Percentiles rank a stretch among this genome's conserved stretches.
These are phyloP conservation scores for Isatis lusitanica DNA, from an alignment of 441 rosid genomes.

Conservation along the genomic window DNA sequence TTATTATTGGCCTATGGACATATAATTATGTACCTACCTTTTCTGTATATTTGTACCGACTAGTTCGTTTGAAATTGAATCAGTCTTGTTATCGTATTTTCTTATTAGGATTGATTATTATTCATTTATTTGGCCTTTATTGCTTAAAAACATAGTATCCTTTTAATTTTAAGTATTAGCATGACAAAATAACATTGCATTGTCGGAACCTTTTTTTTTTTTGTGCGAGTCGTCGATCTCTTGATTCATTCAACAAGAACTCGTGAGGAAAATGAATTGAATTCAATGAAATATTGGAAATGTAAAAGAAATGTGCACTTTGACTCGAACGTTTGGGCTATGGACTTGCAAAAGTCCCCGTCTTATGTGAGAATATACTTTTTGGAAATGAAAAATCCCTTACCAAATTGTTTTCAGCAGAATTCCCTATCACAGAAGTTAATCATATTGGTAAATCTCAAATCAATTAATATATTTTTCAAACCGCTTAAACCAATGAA, in stretches of 20 bases:
- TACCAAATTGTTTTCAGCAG: neutral
- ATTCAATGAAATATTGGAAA: neutral
- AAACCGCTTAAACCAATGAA: neutral
- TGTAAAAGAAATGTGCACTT: slow-evolving; percentile 1
- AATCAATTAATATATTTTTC: too few species aligned
- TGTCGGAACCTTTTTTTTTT: neutral
- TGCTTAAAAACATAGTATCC: too few species aligned
- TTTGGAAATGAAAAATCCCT: neutral
- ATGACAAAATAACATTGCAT: neutral
- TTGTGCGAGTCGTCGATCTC: neutral
- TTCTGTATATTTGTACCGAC: slow-evolving; percentile 1
- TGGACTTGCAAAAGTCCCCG: neutral
- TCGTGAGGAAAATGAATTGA: neutral
- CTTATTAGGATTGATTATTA: neutral
- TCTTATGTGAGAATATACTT: neutral
- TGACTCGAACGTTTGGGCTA: neutral
- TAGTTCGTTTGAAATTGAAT: slow-evolving; percentile 13
- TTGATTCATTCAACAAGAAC: slow-evolving; percentile 9
- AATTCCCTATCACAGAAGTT: too few species aligned
- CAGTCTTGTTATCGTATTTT: neutral
- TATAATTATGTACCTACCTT: neutral
- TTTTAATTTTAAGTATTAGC: neutral
- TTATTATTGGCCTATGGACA: neutral
- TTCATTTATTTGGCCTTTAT: too few species aligned
- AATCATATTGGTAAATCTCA: too few species aligned